These are phyloP conservation scores for Skeletonema tropicum DNA, from an alignment of 108 stramenopile species.

Conservation along the genomic window DNA sequence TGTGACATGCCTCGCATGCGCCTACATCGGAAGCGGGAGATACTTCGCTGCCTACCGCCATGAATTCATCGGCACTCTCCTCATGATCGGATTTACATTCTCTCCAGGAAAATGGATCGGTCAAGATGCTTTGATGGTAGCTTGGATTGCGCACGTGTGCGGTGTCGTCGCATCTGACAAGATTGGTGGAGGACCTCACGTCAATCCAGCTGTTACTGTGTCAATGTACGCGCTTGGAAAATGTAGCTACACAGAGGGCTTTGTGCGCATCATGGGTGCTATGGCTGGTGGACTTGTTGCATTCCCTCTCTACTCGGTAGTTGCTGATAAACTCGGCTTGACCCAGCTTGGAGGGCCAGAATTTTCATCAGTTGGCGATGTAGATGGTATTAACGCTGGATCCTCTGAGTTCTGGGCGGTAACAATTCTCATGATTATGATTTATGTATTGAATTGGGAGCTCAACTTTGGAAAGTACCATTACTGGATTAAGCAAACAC, in stretches of 20 bases:
- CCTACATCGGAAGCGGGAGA: slow-evolving; percentile 66
- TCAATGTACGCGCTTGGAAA: slow-evolving; percentile 83
- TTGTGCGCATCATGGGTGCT: slow-evolving; percentile 76
- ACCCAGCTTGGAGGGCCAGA: slow-evolving; percentile 87
- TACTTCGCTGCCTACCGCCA: slow-evolving; percentile 60
- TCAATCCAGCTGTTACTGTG: slow-evolving; percentile 81
- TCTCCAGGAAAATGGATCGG: slow-evolving; percentile 91
- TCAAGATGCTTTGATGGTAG: slow-evolving; percentile 51
- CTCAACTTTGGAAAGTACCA: slow-evolving; percentile 84
- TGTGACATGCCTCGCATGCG: slow-evolving; percentile 54
- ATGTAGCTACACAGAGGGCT: slow-evolving; percentile 75
- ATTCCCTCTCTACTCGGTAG: slow-evolving; percentile 74
- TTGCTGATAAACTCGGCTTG: slow-evolving; percentile 59
- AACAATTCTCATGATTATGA: slow-evolving; percentile 70
- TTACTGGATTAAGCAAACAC: slow-evolving; percentile 87
- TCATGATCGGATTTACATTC: slow-evolving; percentile 88
- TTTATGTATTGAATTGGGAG: slow-evolving; percentile 87
- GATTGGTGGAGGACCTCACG: slow-evolving; percentile 71
- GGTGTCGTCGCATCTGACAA: slow-evolving; percentile 86
- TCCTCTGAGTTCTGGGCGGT: slow-evolving; percentile 78
- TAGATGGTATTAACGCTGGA: slow-evolving; percentile 61
- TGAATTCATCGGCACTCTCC: slow-evolving; percentile 80
- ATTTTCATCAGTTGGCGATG: slow-evolving; percentile 61
- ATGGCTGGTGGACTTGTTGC: slow-evolving; percentile 86
- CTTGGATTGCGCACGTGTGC: slow-evolving; percentile 73